A percentile compares a stretch with the other conserved stretches of the same genome.
These are phyloP conservation scores for Inosperma sp. DNA, from an alignment of 768 basidiomycete species.

Conservation along the genomic window DNA sequence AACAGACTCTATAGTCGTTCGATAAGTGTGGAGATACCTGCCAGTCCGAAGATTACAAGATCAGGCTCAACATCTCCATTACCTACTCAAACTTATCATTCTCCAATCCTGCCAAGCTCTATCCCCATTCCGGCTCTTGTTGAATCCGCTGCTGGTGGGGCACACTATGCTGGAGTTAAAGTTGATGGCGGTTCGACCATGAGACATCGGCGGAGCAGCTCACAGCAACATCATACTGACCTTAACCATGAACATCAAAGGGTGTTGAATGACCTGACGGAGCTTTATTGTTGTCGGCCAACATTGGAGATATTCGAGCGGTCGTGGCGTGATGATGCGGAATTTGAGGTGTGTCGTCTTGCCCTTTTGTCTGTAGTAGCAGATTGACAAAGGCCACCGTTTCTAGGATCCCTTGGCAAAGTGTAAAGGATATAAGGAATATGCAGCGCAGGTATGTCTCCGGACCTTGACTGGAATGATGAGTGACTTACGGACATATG, in stretches of 20 bases:
- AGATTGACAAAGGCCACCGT: neutral
- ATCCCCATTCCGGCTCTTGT: conserved; percentile 50
- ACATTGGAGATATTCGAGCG: conserved; percentile 48
- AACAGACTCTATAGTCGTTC: conserved; percentile 16
- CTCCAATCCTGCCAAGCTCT: conserved; percentile 35
- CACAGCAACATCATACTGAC: conserved; percentile 31
- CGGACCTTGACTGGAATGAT: conserved; percentile 2
- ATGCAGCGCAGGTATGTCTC: conserved; percentile 49
- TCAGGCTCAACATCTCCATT: conserved; percentile 34
- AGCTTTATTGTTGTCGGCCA: conserved; percentile 54
- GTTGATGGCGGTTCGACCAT: conserved; percentile 33
- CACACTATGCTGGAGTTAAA: conserved; percentile 55
- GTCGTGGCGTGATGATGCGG: conserved; percentile 50
- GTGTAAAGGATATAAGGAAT: conserved; percentile 47
- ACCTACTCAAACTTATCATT: conserved; percentile 42
- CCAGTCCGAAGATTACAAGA: conserved; percentile 17
- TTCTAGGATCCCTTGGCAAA: conserved; percentile 46
- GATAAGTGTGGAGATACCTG: conserved; percentile 12
- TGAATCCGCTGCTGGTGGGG: conserved; percentile 55
- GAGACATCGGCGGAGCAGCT: conserved; percentile 37
- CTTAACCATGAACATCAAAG: conserved; percentile 40
- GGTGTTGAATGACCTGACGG: conserved; percentile 54
- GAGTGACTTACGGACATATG: neutral
- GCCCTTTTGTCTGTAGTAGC: neutral
- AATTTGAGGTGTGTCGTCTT: conserved; percentile 43